phyloP scores from a whole-genome alignment of 306 rosid genomes.

The Vigna trinervia region DNA sequence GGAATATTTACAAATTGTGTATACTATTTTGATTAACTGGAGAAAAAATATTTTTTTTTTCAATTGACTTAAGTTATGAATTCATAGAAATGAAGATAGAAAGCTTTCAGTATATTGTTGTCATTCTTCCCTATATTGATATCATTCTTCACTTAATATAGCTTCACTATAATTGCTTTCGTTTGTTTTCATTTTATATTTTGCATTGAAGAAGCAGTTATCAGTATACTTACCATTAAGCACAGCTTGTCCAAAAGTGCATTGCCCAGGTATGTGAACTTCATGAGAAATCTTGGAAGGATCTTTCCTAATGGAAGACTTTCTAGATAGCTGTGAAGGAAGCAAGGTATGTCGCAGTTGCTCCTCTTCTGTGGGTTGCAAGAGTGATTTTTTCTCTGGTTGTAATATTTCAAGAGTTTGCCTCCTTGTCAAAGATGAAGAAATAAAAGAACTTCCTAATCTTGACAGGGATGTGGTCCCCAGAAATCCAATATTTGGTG shows the following conservation, averaged over 20 bases:
- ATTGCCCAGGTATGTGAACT: constrained; percentile 64
- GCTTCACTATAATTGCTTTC: neutral
- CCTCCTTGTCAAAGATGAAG: constrained; percentile 72
- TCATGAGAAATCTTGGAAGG: constrained; percentile 65
- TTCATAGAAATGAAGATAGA: no score
- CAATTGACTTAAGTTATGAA: no score
- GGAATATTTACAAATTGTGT: no score
- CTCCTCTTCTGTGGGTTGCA: constrained; percentile 52
- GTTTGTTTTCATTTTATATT: neutral
- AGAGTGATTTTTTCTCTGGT: constrained; percentile 54
- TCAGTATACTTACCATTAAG: constrained; percentile 66
- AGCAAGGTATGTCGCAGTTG: constrained; percentile 48
- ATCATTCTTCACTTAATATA: no score
- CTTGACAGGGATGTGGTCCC: constrained; percentile 72
- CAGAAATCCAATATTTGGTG: constrained; percentile 81
- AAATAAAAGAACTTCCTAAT: constrained; percentile 79
- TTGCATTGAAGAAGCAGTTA: neutral
- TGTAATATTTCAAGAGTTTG: constrained; percentile 67
- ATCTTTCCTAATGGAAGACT: constrained; percentile 59
- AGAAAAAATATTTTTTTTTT: no score
- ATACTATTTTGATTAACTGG: no score
- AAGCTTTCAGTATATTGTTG: no score
- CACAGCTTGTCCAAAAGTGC: constrained; percentile 82
- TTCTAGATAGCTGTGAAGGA: constrained; percentile 58
- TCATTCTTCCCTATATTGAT: no score